Conservation (phyloP, 768 basidiomycete species). For the Mycena vitilis region DNA sequence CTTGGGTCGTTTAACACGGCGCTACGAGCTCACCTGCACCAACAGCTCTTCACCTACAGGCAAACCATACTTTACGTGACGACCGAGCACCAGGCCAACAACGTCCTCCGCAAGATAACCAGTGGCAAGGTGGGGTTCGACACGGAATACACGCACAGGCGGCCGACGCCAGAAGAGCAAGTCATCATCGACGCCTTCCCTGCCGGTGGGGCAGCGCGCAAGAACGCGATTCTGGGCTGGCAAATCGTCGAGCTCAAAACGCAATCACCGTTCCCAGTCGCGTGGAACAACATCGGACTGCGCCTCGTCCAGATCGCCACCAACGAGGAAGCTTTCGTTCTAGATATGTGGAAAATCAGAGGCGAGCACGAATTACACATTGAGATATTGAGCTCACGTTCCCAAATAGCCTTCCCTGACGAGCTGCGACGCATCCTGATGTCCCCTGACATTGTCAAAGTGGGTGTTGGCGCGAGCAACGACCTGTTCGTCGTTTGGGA, state of each 20-base stretch:
- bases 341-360: slow-evolving; percentile 1
- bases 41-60: background rate
- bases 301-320: background rate
- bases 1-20: too few relatives aligned
- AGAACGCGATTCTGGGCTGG: slow-evolving; percentile 5
- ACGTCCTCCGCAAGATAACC: background rate
- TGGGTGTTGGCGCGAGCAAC: background rate
- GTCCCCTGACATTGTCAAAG: background rate
- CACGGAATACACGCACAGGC: background rate
- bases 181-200: background rate
- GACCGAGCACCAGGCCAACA: background rate
- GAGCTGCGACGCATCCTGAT: too few relatives aligned
- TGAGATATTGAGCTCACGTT: too few relatives aligned
- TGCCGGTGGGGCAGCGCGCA: background rate
- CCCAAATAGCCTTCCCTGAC: too few relatives aligned
- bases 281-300: background rate
- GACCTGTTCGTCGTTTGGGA: background rate
- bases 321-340: background rate
- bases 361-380: too few relatives aligned
- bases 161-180: background rate
- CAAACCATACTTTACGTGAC: background rate
- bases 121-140: slow-evolving; percentile 8
- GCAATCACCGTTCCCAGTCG: background rate
- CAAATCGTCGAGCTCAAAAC: background rate
- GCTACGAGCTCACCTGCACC: too few relatives aligned